Evolutionary conservation across 2,329 filamentous ascomycete genomes (phyloP).

Genomic region (Exutisphaerella laricina): DNA sequence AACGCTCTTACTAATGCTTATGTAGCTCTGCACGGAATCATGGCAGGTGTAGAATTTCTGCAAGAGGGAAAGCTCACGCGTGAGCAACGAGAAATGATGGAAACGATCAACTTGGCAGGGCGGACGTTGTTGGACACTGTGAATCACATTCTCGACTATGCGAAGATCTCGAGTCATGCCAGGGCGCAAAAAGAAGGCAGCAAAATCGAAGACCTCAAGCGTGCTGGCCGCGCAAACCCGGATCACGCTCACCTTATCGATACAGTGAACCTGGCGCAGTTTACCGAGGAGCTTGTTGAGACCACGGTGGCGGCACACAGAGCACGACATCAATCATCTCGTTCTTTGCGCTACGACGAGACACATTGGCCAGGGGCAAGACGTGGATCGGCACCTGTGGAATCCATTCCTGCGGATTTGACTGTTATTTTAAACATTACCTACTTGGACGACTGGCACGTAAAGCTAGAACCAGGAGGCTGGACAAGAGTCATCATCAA

Average conservation of each 20-base stretch:
- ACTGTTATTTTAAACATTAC: conserved; percentile 13
- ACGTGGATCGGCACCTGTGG: neutral
- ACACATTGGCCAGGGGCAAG: neutral
- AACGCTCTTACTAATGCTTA: too few relatives aligned
- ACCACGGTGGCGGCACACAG: conserved; percentile 15
- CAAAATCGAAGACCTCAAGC: neutral
- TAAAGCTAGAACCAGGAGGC: neutral
- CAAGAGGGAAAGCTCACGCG: conserved; percentile 39
- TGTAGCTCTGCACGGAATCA: conserved; percentile 44
- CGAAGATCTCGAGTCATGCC: conserved; percentile 38
- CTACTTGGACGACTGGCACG: conserved; percentile 8
- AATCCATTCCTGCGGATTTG: neutral
- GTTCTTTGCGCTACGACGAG: neutral
- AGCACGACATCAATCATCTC: conserved; percentile 2
- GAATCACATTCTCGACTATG: conserved; percentile 39
- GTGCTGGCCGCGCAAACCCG: conserved; percentile 6
- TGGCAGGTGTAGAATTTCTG: conserved; percentile 46
- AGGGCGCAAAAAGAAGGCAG: neutral
- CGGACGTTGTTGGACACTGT: conserved; percentile 47
- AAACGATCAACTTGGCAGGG: conserved; percentile 46
- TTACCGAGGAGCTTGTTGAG: conserved; percentile 23
- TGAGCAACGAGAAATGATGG: conserved; percentile 40
- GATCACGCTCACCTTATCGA: conserved; percentile 9
- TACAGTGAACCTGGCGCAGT: conserved; percentile 21
- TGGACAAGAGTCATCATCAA: conserved; percentile 1